These are phyloP conservation scores for Lagenidium giganteum DNA, from an alignment of 352 stramenopile species.

Conservation along the genomic window DNA sequence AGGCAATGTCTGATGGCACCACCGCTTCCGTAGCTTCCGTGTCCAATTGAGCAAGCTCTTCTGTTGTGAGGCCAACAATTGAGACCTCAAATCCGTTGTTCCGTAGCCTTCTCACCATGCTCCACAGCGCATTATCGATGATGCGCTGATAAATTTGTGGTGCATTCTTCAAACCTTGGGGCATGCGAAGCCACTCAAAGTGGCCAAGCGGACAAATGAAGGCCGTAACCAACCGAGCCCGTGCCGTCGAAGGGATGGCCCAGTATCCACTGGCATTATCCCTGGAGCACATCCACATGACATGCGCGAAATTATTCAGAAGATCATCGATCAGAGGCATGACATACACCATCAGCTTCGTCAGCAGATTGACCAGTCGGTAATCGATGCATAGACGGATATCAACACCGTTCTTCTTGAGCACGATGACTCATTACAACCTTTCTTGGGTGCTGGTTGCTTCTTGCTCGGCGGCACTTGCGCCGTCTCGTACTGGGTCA, in stretches of 20 bases:
- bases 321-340: no score
- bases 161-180: slow-evolving; percentile 15
- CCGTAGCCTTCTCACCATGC: not conserved
- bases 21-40: no score
- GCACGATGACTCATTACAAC: not conserved
- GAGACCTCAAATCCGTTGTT: no score
- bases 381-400: no score
- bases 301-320: no score
- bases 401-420: no score
- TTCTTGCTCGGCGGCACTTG: slow-evolving; percentile 2
- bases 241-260: slow-evolving; percentile 1
- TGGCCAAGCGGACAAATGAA: slow-evolving; percentile 16
- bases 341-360: no score
- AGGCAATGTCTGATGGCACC: no score
- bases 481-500: slow-evolving; percentile 8
- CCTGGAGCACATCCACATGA: slow-evolving; percentile 11
- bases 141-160: slow-evolving; percentile 15
- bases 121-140: slow-evolving; percentile 13
- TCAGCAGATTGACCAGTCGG: no score
- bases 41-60: no score
- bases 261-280: slow-evolving; percentile 15
- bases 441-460: not conserved
- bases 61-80: no score
- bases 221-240: not conserved
- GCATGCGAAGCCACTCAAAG: slow-evolving; percentile 18